These are phyloP conservation scores for Cantharellus cinnabarinus DNA, from an alignment of 768 basidiomycete species.

Conservation along the genomic window DNA sequence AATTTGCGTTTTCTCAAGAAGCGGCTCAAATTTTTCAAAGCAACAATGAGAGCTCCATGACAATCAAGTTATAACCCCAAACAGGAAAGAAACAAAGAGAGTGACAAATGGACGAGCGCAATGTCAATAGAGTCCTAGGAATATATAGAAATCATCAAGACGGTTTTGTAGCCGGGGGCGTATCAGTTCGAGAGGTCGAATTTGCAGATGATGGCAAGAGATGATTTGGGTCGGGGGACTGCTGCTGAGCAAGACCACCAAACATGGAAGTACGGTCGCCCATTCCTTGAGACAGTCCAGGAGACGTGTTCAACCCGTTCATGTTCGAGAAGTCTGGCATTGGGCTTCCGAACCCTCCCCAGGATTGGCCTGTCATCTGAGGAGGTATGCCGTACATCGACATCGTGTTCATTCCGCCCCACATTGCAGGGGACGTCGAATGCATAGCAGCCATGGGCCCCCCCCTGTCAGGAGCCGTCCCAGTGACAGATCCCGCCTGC, in stretches of 20 bases:
- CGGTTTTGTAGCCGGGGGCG: background rate
- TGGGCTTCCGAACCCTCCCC: background rate
- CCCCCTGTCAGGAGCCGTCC: background rate
- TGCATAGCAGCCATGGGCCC: constrained; percentile 2
- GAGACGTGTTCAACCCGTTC: background rate
- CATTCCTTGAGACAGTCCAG: background rate
- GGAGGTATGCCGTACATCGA: constrained; percentile 1
- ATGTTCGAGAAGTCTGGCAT: background rate
- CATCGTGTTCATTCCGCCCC: constrained; percentile 2
- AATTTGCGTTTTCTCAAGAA: too few relatives aligned
- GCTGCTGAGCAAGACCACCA: background rate
- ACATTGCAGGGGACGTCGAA: background rate
- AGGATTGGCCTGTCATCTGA: constrained; percentile 2
- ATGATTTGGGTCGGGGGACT: background rate
- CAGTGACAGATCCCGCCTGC: constrained; percentile 12
- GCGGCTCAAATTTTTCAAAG: too few relatives aligned
- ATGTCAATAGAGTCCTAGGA: background rate
- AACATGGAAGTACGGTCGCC: background rate
- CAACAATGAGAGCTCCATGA: too few relatives aligned
- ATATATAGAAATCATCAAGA: background rate
- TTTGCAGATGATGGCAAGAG: background rate
- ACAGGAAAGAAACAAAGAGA: background rate
- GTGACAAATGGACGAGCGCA: background rate
- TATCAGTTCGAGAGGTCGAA: background rate
- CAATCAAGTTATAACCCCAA: too few relatives aligned